phyloP scores from a whole-genome alignment of 257 asterid genomes.

The Anisodus tanguticus region DNA sequence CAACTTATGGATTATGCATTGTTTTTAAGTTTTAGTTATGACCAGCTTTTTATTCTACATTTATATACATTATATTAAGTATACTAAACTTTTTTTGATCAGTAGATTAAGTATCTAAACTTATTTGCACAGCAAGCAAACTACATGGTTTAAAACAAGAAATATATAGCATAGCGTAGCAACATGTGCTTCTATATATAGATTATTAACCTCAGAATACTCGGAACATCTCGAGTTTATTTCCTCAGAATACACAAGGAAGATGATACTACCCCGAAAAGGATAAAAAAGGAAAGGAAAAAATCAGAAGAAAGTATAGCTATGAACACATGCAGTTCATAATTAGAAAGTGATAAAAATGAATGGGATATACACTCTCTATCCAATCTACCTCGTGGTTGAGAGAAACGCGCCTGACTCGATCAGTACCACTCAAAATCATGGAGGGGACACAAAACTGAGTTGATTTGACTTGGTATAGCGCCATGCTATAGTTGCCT shows the following conservation, averaged over 20 bases:
- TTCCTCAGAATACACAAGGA: background rate
- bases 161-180: background rate
- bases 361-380: background rate
- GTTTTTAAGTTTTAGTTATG: too few species aligned
- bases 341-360: background rate
- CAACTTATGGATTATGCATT: too few species aligned
- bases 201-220: background rate
- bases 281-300: too few species aligned
- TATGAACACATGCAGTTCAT: background rate
- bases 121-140: background rate
- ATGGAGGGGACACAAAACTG: slow-evolving; percentile 32
- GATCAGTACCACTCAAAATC: too few species aligned
- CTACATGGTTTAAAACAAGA: background rate
- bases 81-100: too few species aligned
- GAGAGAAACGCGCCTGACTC: too few species aligned
- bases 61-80: too few species aligned
- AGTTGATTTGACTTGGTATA: slow-evolving; percentile 22
- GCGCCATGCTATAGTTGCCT: background rate
- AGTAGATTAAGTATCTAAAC: too few species aligned
- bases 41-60: too few species aligned
- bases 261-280: too few species aligned
- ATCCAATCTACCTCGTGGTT: too few species aligned
- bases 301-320: background rate
- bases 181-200: background rate
- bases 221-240: background rate